Evolutionary conservation across 2,329 filamentous ascomycete species (phyloP), one percentile per base, ranked within the genome.

Genomic region (Penicillium sp.): DNA sequence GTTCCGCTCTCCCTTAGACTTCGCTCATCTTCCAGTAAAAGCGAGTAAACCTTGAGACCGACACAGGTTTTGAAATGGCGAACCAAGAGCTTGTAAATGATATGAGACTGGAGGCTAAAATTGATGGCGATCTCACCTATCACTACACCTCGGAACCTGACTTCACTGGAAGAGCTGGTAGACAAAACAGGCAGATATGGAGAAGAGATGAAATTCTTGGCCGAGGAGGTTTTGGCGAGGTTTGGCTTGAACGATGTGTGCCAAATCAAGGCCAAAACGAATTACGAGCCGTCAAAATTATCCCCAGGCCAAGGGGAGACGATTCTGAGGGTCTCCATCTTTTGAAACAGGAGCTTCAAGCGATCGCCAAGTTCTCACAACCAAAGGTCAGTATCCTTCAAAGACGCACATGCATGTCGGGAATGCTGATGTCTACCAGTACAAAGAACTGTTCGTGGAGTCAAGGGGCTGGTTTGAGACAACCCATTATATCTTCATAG

Each of bases 391-490:
- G 42, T n/a, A 6, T 3, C 9, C 4, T 42, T 22, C 7, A 31
- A 29, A 18, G 29, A 31, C 7, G 3, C 39, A 34, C 18, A 16
- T 39, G 6, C 6, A 42, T 11, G 16, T 21, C 40, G 13, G 18
- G 16, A 14, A 21, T 40, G 8, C 13, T 39, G 21, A 41, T 45
- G 31, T 47, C 4, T 43, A 22, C 8, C 18, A 48, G 53, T 55
- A 51, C 13, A 8, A 18, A 8, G 44, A 34, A 6, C 22, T 51
- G 3, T 56, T 56, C 21, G 49, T 56, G n/a, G 6, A 50, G 9
- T 56, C 18, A 13, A 5, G 53, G n/a, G 54, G 54, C 8, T 56
- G 54, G 54, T 56, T 43, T 22, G 54, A 56, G 22, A 44, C 41
- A 21, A 34, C 29, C 6, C n/a, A 38, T 1, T 46, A 18, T 11